Base-by-base conservation (phyloP, 2,329 filamentous ascomycete genomes). In the Fusarium decemcellulare region DNA sequence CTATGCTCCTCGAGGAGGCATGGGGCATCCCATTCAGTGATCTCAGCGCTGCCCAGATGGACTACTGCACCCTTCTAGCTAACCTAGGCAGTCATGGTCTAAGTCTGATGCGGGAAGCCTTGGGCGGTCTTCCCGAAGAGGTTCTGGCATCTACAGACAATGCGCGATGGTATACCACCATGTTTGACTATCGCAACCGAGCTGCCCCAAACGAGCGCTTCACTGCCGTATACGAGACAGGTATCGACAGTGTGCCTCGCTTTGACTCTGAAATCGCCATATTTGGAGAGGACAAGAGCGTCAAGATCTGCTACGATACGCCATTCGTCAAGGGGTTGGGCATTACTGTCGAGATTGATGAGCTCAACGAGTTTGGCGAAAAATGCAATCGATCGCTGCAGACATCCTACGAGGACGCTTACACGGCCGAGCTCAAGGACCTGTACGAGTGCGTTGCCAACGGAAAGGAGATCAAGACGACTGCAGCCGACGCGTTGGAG, bases 161-260 rank as follows among this genome's bases (percentile, higher is more conserved):
- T 18, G 48, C 32, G 32, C 32, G 30, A 8, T 53, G 32, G 48
- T 53, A 34, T 12, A 34, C 32, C 32, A 34, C 32, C 32, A 34
- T 34, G 32, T 34, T 34, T 4, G 32, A 34, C 32, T 34, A 34
- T 34, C 32, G 32, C 32, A 34, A 34, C 32, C 32, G 32, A 34
- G 32, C 32, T 12, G 32, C 43, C 42, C 46, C 36, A 6, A 56
- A 34, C 16, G 23, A 48, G 15, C 39, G 63, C 74, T 90, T 87
- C 62, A 80, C 83, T 0, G 79, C 86, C 7, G 79, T 82, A 5
- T 90, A 88, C 65, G 87, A 89, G 68, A 82, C 81, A 0, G 87
- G 87, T 0, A 81, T 88, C 27, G 84, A 89, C 66, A 70, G 75
- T 2, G 82, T 90, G 4, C 85, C 86, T 0, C 67, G 77, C 6